Conservation (phyloP, 2,329 filamentous ascomycete species). For the Claviceps fusiformis region DNA sequence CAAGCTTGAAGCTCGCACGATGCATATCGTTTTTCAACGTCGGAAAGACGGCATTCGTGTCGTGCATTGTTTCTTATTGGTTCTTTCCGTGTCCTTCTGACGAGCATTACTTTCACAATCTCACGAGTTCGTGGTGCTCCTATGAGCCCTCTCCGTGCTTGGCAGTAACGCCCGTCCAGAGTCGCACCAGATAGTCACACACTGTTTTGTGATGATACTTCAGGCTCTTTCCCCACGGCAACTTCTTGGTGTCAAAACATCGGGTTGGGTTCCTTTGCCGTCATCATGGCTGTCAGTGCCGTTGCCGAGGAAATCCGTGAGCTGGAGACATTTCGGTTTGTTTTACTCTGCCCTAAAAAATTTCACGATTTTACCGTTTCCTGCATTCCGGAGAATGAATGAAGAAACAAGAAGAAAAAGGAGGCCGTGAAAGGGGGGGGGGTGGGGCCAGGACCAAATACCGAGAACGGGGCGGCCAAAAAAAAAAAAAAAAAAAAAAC, state of each 20-base stretch:
- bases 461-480: background rate
- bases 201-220: background rate
- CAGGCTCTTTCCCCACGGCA: background rate
- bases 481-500: background rate
- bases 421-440: background rate
- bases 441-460: background rate
- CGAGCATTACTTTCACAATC: background rate
- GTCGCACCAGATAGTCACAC: background rate
- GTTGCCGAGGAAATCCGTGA: slow-evolving; percentile 4
- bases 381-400: background rate
- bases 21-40: background rate
- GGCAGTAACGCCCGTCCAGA: background rate
- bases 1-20: background rate
- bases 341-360: background rate
- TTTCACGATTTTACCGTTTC: background rate
- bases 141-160: background rate
- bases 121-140: background rate
- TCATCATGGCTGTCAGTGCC: background rate
- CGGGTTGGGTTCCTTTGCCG: background rate
- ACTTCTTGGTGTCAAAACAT: background rate
- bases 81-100: background rate
- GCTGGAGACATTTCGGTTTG: slow-evolving; percentile 4
- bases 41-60: background rate
- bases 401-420: background rate
- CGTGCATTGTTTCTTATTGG: background rate